A percentile compares a stretch with the other conserved stretches of the same genome.
Conservation (phyloP, 2,329 filamentous ascomycete species). For the Diaporthe australafricana region DNA sequence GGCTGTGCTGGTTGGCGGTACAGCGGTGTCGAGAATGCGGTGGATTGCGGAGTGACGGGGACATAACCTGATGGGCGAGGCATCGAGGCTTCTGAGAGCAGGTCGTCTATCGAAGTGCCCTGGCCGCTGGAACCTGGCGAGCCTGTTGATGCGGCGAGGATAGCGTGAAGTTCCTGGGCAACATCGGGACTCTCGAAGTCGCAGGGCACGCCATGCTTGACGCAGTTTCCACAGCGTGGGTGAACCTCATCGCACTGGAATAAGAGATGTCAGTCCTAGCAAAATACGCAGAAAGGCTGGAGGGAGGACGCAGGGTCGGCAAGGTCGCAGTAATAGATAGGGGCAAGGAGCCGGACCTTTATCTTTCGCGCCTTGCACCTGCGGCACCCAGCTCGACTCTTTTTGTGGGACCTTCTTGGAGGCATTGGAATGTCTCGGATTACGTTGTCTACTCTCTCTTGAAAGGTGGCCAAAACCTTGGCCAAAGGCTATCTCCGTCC, state of each 20-base stretch:
- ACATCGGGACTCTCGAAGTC: slow-evolving; percentile 70
- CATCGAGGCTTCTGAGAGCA: slow-evolving; percentile 15
- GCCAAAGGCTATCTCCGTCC: slow-evolving; percentile 25
- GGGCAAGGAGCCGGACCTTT: slow-evolving; percentile 61
- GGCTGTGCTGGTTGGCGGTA: slow-evolving; percentile 51
- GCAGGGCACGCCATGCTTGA: slow-evolving; percentile 74
- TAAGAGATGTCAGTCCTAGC: background rate
- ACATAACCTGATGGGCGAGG: slow-evolving; percentile 32
- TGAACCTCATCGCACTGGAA: slow-evolving; percentile 73
- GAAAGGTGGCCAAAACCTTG: slow-evolving; percentile 10
- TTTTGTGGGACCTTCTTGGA: slow-evolving; percentile 76
- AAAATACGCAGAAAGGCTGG: background rate
- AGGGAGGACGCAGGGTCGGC: background rate
- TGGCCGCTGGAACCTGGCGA: slow-evolving; percentile 31
- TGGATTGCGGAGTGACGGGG: slow-evolving; percentile 18
- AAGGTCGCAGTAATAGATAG: background rate
- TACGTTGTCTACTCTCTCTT: background rate
- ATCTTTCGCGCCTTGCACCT: slow-evolving; percentile 76
- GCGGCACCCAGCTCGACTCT: slow-evolving; percentile 74
- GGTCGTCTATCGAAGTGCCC: slow-evolving; percentile 30
- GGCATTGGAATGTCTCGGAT: slow-evolving; percentile 59
- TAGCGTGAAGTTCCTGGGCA: slow-evolving; percentile 56
- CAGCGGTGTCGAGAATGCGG: slow-evolving; percentile 48
- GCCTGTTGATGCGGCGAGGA: slow-evolving; percentile 41
- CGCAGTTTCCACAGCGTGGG: slow-evolving; percentile 73